Conservation (phyloP, 2,329 filamentous ascomycete genomes). For the Incumbomyces lentus region DNA sequence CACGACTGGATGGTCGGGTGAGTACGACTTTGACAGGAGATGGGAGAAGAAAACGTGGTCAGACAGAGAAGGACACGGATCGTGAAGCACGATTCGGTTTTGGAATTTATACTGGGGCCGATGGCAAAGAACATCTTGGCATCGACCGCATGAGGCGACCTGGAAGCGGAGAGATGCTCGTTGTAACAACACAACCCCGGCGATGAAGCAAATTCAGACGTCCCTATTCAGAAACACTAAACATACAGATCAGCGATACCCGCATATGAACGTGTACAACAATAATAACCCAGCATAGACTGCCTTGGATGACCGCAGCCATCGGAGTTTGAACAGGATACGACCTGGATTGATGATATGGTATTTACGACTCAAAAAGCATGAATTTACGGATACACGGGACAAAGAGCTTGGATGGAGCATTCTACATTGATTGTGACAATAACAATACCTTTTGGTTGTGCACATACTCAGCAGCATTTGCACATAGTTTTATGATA, state of each 20-base stretch:
- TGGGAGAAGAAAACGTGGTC: conserved; percentile 2
- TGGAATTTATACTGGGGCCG: conserved; percentile 47
- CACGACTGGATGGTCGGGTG: conserved; percentile 50
- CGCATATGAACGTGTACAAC: not conserved
- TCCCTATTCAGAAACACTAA: not conserved
- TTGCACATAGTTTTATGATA: too few species aligned
- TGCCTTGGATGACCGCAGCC: not conserved
- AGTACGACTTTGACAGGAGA: conserved; percentile 30
- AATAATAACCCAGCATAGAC: not conserved
- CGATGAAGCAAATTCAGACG: not conserved
- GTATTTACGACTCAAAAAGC: not conserved
- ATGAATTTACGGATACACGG: not conserved
- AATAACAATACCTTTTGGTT: too few species aligned
- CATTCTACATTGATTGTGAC: too few species aligned
- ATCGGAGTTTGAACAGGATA: not conserved
- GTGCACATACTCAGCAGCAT: too few species aligned
- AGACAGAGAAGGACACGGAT: conserved; percentile 10
- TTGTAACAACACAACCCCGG: conserved; percentile 13
- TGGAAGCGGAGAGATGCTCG: conserved; percentile 34
- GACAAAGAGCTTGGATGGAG: too few species aligned
- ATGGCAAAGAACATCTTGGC: conserved; percentile 50
- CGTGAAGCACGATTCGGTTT: conserved; percentile 42
- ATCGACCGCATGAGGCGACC: conserved; percentile 45
- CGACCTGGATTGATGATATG: not conserved
- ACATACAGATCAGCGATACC: not conserved